Evolutionary conservation across 129 eudicot genomes (phyloP).

Genomic region (Cynara cardunculus): DNA sequence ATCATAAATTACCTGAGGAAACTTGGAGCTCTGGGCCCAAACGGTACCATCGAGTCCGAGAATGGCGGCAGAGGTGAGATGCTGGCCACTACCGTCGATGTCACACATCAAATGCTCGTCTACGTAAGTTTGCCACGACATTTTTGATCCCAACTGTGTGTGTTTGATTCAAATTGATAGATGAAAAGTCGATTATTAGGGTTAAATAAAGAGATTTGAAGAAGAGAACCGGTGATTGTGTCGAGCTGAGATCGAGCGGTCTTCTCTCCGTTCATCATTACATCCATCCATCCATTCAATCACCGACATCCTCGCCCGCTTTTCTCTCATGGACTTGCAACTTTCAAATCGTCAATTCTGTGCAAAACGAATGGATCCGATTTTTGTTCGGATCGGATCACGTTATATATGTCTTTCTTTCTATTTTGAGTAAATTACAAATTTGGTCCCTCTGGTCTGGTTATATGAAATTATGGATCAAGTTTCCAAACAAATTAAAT

Average conservation of each 20-base stretch:
- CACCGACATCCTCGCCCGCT: conserved; percentile 25
- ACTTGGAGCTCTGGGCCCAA: conserved; percentile 61
- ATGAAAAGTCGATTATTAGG: neutral
- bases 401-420: too few species aligned
- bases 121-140: conserved; percentile 74
- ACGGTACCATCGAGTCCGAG: conserved; percentile 56
- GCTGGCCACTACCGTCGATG: conserved; percentile 36
- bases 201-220: conserved; percentile 11
- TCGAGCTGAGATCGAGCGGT: conserved; percentile 14
- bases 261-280: conserved; percentile 1
- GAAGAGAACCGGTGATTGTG: conserved; percentile 3
- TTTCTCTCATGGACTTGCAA: conserved; percentile 7
- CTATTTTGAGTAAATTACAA: neutral
- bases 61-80: conserved; percentile 59
- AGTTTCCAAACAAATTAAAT: too few species aligned
- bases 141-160: conserved; percentile 7
- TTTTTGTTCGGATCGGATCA: neutral
- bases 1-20: conserved; percentile 50
- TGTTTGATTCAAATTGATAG: conserved; percentile 9
- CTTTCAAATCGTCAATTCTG: neutral
- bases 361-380: neutral
- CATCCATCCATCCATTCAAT: conserved; percentile 16
- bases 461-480: too few species aligned
- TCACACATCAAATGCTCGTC: conserved; percentile 69
- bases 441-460: neutral